Conservation (phyloP, 2,329 filamentous ascomycete genomes). For the Neofusicoccum sp. region DNA sequence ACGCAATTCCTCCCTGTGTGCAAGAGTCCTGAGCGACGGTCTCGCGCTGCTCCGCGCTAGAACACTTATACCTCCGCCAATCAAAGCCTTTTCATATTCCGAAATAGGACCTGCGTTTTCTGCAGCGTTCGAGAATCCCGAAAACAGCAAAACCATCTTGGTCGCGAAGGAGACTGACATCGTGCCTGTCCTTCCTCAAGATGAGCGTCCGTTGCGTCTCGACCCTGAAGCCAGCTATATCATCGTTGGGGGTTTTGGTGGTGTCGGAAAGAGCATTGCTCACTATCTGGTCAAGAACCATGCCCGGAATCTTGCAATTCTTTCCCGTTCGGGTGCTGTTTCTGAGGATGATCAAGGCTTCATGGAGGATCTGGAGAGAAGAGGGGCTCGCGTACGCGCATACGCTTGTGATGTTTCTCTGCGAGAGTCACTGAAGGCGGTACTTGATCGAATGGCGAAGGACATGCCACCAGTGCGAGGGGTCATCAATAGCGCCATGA, state of each 20-base stretch:
- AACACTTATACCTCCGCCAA: too few relatives aligned
- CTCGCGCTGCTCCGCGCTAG: too few relatives aligned
- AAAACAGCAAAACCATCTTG: neutral
- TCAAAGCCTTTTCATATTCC: too few relatives aligned
- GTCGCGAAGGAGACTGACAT: neutral
- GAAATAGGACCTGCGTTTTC: too few relatives aligned
- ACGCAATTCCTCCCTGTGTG: too few relatives aligned
- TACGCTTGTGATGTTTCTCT: conserved; percentile 1
- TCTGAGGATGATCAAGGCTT: neutral
- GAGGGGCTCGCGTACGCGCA: neutral
- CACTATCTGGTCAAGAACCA: conserved; percentile 27
- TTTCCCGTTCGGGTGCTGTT: conserved; percentile 9
- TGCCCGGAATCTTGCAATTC: conserved; percentile 26
- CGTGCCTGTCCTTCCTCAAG: neutral
- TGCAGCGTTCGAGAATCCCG: too few relatives aligned
- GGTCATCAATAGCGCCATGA: conserved; percentile 29
- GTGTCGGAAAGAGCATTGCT: conserved; percentile 27
- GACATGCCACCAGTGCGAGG: conserved; percentile 23
- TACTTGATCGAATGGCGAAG: neutral
- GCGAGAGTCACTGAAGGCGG: neutral
- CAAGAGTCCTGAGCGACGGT: too few relatives aligned
- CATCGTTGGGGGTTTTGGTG: conserved; percentile 29
- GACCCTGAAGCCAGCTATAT: conserved; percentile 27
- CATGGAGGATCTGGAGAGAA: neutral
- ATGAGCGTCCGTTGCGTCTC: neutral